Percentiles rank a stretch among this genome's conserved stretches.
These are phyloP conservation scores for Brasilioporus rufonigricans DNA, from an alignment of 768 basidiomycete species.

Conservation along the genomic window DNA sequence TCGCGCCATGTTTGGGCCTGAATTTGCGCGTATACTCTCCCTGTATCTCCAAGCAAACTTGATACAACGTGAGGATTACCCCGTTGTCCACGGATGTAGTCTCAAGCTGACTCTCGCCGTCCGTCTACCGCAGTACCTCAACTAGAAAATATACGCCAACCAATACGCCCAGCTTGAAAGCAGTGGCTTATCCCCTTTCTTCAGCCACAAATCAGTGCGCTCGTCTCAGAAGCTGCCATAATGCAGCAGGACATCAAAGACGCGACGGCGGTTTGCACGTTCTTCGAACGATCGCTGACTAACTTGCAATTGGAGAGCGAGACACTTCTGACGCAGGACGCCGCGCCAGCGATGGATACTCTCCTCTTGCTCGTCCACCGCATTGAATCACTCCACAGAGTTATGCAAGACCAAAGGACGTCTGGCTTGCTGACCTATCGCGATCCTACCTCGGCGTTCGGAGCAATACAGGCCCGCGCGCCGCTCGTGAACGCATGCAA, in stretches of 20 bases:
- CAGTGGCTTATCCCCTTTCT: neutral
- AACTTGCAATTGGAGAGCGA: constrained; percentile 3
- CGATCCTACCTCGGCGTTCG: constrained; percentile 2
- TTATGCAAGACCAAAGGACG: neutral
- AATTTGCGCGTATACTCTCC: too few species aligned
- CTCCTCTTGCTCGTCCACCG: constrained; percentile 1
- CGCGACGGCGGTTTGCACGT: neutral
- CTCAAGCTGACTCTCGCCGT: too few species aligned
- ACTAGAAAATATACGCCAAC: neutral
- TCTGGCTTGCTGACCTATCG: neutral
- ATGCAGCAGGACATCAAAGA: constrained; percentile 8
- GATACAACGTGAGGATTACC: too few species aligned
- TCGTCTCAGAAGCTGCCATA: constrained; percentile 2
- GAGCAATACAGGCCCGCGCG: neutral
- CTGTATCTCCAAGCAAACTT: too few species aligned
- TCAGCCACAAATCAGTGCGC: neutral
- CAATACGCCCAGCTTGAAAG: neutral
- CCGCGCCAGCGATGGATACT: constrained; percentile 4
- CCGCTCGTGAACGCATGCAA: constrained; percentile 6
- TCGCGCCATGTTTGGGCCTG: too few species aligned
- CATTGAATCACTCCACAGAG: constrained; percentile 8
- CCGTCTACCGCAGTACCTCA: neutral
- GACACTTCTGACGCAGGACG: neutral
- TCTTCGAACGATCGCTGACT: neutral
- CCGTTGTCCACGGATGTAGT: too few species aligned